Percentiles rank a stretch among this genome's conserved stretches.
phyloP scores from a whole-genome alignment of 2,329 filamentous ascomycete genomes.

The Leptographium procerum region DNA sequence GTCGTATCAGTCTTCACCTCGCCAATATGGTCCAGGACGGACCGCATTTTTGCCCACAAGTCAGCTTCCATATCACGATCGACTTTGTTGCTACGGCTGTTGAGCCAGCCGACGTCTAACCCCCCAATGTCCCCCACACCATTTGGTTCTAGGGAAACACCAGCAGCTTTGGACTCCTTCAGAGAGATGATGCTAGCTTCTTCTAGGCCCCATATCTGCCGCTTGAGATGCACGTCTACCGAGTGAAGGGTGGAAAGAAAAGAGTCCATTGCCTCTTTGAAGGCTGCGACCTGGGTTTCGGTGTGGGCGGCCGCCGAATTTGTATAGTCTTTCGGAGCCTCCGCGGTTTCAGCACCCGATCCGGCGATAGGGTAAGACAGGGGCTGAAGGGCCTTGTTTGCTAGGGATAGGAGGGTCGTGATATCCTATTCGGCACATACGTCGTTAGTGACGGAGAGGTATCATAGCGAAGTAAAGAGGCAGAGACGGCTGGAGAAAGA shows the following conservation, averaged over 20 bases:
- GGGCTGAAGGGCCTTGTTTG: conserved; percentile 50
- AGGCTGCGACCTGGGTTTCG: conserved; percentile 41
- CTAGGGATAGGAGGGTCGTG: conserved; percentile 32
- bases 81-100: conserved; percentile 72
- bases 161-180: conserved; percentile 17
- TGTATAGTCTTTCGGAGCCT: conserved; percentile 2
- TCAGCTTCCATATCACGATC: conserved; percentile 77
- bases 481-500: background rate
- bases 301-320: conserved; percentile 12
- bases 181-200: conserved; percentile 64
- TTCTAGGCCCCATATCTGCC: conserved; percentile 68
- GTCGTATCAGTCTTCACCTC: background rate
- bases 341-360: background rate
- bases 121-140: conserved; percentile 43
- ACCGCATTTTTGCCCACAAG: conserved; percentile 54
- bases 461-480: conserved; percentile 9
- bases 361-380: conserved; percentile 35
- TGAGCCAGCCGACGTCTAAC: conserved; percentile 81
- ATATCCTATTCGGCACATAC: conserved; percentile 25
- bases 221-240: conserved; percentile 62
- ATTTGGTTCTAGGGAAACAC: conserved; percentile 36
- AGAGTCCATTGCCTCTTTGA: conserved; percentile 47
- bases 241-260: conserved; percentile 65
- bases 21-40: conserved; percentile 36
- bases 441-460: conserved; percentile 18